Conservation (phyloP, 2,329 filamentous ascomycete genomes). For the Clarireedia monteithiana region DNA sequence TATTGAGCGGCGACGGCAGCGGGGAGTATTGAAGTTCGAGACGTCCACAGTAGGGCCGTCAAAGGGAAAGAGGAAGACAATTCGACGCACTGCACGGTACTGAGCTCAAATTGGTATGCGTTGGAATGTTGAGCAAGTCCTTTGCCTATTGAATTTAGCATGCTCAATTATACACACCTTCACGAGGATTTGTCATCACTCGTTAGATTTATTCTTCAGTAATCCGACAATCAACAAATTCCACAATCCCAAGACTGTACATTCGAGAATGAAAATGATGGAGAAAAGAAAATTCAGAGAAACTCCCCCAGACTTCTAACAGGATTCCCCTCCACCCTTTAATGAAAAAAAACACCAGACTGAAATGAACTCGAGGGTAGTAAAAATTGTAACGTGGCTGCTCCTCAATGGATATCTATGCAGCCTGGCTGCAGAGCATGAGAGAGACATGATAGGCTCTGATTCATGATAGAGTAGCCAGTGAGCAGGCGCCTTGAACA, state of each 20-base stretch:
- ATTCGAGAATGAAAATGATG: slow-evolving; percentile 1
- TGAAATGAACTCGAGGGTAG: slow-evolving; percentile 19
- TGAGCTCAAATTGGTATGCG: background rate
- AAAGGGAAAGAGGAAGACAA: too few relatives aligned
- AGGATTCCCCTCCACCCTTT: slow-evolving; percentile 19
- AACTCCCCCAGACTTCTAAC: background rate
- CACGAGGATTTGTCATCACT: slow-evolving; percentile 4
- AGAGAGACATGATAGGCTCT: slow-evolving; percentile 28
- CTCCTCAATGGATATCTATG: slow-evolving; percentile 26
- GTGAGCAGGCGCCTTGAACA: slow-evolving; percentile 28
- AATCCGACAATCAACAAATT: background rate
- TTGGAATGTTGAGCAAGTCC: background rate
- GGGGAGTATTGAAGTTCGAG: background rate
- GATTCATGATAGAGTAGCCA: slow-evolving; percentile 22
- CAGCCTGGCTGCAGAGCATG: slow-evolving; percentile 27
- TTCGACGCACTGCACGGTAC: too few relatives aligned
- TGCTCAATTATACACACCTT: slow-evolving; percentile 5
- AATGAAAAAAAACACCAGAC: slow-evolving; percentile 17
- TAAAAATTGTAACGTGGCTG: slow-evolving; percentile 28
- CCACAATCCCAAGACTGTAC: background rate
- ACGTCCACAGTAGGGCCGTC: too few relatives aligned
- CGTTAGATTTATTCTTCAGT: background rate
- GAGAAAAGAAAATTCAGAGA: slow-evolving; percentile 10
- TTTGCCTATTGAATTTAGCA: slow-evolving; percentile 7
- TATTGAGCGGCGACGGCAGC: background rate